These are phyloP conservation scores for Solanum gandarillasii DNA, from an alignment of 257 asterid species.

Conservation along the genomic window DNA sequence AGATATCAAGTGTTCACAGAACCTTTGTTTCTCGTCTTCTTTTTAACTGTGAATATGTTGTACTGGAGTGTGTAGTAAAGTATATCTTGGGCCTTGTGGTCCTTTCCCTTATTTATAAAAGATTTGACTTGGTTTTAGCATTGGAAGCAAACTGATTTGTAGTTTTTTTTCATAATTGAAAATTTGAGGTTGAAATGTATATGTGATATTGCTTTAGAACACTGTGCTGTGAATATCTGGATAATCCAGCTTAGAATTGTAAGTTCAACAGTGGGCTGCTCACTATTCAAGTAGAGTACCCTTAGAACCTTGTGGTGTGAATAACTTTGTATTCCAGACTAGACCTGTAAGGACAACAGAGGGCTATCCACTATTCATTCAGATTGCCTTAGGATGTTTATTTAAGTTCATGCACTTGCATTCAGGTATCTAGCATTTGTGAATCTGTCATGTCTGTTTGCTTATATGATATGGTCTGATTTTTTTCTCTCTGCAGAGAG, in stretches of 20 bases:
- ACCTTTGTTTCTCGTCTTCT: background rate
- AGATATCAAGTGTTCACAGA: background rate
- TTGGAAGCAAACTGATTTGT: background rate
- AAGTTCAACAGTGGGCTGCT: background rate
- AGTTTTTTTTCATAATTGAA: background rate
- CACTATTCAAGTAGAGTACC: background rate
- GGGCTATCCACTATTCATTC: background rate
- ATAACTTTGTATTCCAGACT: background rate
- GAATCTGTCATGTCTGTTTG: background rate
- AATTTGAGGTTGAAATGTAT: background rate
- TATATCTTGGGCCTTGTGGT: background rate
- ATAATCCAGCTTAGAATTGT: background rate
- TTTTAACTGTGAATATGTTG: background rate
- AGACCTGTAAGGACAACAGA: background rate
- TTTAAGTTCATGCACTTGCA: background rate
- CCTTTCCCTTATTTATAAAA: background rate
- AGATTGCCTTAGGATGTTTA: background rate
- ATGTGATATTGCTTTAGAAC: background rate
- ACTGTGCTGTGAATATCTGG: background rate
- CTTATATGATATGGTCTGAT: background rate
- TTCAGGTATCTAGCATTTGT: background rate
- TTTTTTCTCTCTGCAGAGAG: slow-evolving; percentile 46
- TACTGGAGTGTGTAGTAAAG: background rate
- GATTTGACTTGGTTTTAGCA: background rate
- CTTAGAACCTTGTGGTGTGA: background rate